Percentiles rank a stretch among this genome's conserved stretches.
Conservation (phyloP, 768 basidiomycete genomes). For the Pholiota molesta region DNA sequence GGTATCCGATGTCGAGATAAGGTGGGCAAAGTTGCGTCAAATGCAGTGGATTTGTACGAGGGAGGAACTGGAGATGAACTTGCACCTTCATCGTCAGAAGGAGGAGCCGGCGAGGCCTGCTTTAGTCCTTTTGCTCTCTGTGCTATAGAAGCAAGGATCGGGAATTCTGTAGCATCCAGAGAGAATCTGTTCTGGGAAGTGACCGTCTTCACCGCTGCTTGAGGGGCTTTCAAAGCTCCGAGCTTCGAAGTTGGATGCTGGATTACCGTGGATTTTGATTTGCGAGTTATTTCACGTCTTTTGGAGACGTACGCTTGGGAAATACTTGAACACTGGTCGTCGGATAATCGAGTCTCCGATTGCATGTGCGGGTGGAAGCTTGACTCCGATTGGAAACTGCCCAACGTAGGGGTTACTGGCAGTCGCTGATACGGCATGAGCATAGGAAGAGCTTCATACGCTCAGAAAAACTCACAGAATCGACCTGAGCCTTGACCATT, state of each 20-base stretch:
- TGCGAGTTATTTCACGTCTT: not conserved
- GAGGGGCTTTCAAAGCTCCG: not conserved
- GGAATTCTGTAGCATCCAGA: slow-evolving; percentile 11
- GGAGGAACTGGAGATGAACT: slow-evolving; percentile 24
- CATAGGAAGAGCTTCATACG: too few relatives aligned
- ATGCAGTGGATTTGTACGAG: slow-evolving; percentile 26
- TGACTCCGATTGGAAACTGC: slow-evolving; percentile 17
- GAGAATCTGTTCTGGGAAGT: slow-evolving; percentile 2
- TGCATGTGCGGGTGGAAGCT: slow-evolving; percentile 4
- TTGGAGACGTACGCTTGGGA: slow-evolving; percentile 3
- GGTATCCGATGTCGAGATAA: not conserved
- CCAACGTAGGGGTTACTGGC: slow-evolving; percentile 14
- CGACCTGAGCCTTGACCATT: slow-evolving; percentile 61
- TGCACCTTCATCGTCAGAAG: slow-evolving; percentile 21
- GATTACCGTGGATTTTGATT: not conserved
- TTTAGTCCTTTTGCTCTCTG: slow-evolving; percentile 5
- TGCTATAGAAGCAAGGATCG: slow-evolving; percentile 11
- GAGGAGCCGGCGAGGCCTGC: slow-evolving; percentile 6
- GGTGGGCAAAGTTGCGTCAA: slow-evolving; percentile 10
- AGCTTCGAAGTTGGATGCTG: not conserved
- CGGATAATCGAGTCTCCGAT: slow-evolving; percentile 6
- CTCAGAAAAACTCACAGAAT: slow-evolving; percentile 30
- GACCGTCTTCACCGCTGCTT: not conserved
- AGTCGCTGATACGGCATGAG: not conserved
- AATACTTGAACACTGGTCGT: slow-evolving; percentile 12